A percentile compares a stretch with the other conserved stretches of the same genome.
phyloP scores from a whole-genome alignment of 495 filamentous ascomycete genomes.

The Annulohypoxylon maeteangense region DNA sequence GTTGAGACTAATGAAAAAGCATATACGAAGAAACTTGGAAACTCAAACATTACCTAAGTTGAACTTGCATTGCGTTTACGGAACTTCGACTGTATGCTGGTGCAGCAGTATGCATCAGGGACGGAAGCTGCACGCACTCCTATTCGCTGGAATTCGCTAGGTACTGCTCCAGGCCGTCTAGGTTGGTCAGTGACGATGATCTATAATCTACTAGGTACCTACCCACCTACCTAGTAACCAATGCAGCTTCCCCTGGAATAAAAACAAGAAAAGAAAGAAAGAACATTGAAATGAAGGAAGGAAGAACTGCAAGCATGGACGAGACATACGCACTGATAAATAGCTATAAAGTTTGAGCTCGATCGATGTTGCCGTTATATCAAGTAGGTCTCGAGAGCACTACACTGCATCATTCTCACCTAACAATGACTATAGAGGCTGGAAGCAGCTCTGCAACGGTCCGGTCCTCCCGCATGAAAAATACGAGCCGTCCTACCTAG shows the following conservation, averaged over 20 bases:
- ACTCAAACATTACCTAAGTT: no score
- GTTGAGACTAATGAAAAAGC: conserved; percentile 11
- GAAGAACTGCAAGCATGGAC: not conserved
- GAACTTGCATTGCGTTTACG: conserved; percentile 14
- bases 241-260: conserved; percentile 24
- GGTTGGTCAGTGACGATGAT: not conserved
- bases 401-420: not conserved
- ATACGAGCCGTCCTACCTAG: not conserved
- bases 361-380: not conserved
- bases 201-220: not conserved
- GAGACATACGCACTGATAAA: not conserved
- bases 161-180: not conserved
- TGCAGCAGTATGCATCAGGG: conserved; percentile 9
- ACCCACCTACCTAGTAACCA: not conserved
- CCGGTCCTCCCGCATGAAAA: conserved; percentile 1
- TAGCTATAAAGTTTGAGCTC: not conserved
- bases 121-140: conserved; percentile 5
- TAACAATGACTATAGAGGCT: conserved; percentile 10
- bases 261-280: no score
- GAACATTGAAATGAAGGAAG: not conserved
- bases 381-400: conserved; percentile 2
- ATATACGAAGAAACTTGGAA: not conserved
- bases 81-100: not conserved
- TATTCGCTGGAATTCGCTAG: not conserved
- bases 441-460: not conserved